These are phyloP conservation scores for Fusarium decemcellulare DNA, from an alignment of 2,329 filamentous ascomycete species.

Conservation along the genomic window DNA sequence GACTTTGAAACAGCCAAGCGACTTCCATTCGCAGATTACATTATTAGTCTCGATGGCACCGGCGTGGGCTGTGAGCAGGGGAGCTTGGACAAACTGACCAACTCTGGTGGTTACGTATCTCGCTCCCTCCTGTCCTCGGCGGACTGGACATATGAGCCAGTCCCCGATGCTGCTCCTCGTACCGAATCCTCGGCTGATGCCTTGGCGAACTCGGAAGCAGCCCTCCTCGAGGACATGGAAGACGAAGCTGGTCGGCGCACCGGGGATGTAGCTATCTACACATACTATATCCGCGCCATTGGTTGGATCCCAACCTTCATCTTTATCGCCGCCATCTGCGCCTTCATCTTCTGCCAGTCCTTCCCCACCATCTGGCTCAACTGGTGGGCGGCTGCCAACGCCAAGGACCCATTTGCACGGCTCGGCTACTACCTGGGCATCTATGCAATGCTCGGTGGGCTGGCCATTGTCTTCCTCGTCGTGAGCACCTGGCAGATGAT, in stretches of 20 bases:
- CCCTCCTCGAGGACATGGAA: constrained; percentile 12
- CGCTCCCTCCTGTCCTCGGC: neutral
- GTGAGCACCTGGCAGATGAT: constrained; percentile 45
- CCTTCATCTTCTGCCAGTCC: constrained; percentile 43
- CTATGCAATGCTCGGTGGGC: constrained; percentile 37
- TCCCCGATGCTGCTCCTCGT: neutral
- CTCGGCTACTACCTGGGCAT: constrained; percentile 43
- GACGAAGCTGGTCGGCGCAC: constrained; percentile 30
- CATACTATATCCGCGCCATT: constrained; percentile 46
- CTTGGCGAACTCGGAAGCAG: constrained; percentile 1
- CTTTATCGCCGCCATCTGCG: constrained; percentile 40
- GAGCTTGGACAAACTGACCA: constrained; percentile 24
- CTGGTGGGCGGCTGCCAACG: constrained; percentile 45
- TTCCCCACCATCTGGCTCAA: constrained; percentile 49
- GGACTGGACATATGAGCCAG: constrained; percentile 5
- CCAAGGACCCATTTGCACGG: constrained; percentile 22
- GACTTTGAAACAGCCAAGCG: constrained; percentile 16
- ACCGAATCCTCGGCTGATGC: neutral
- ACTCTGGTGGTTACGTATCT: constrained; percentile 31
- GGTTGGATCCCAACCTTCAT: constrained; percentile 43
- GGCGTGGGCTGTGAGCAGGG: constrained; percentile 20
- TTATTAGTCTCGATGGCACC: constrained; percentile 25
- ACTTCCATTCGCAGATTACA: constrained; percentile 31
- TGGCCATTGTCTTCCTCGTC: constrained; percentile 37
- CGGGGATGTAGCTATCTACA: constrained; percentile 38